Conservation (phyloP, 305 asterid genomes). For the Fraxinus velutina region DNA sequence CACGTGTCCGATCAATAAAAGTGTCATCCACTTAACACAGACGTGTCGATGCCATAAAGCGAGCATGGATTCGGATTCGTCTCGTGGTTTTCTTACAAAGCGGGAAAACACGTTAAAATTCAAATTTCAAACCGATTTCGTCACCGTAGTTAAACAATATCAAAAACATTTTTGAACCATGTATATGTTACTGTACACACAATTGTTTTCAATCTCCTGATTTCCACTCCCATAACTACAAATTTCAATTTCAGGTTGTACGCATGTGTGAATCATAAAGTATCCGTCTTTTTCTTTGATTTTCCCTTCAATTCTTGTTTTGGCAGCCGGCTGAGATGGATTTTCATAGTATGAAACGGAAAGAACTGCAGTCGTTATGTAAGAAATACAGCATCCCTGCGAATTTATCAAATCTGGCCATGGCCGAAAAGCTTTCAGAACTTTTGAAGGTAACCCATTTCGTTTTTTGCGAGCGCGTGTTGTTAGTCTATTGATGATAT, state of each 20-base stretch:
- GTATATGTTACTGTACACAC: neutral
- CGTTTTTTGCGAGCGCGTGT: neutral
- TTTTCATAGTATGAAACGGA: constrained; percentile 56
- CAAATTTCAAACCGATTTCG: constrained; percentile 37
- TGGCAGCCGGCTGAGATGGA: constrained; percentile 37
- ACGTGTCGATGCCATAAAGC: neutral
- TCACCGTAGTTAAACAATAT: constrained; percentile 6
- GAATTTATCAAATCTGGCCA: constrained; percentile 53
- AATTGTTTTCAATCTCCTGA: neutral
- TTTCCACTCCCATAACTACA: neutral
- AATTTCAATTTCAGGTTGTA: neutral
- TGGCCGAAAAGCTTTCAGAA: constrained; percentile 50
- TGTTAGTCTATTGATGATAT: neutral
- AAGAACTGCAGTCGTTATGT: constrained; percentile 57
- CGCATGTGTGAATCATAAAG: neutral
- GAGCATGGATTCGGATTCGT: neutral
- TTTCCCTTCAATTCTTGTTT: neutral
- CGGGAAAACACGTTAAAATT: constrained; percentile 32
- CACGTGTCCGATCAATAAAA: neutral
- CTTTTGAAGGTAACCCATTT: constrained; percentile 40
- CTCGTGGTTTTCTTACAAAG: constrained; percentile 9
- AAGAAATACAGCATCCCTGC: constrained; percentile 63
- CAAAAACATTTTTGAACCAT: neutral
- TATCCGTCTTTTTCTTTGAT: neutral
- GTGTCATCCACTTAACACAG: neutral